Conservation (phyloP, 2,329 filamentous ascomycete genomes). For the Orbilia oligospora region DNA sequence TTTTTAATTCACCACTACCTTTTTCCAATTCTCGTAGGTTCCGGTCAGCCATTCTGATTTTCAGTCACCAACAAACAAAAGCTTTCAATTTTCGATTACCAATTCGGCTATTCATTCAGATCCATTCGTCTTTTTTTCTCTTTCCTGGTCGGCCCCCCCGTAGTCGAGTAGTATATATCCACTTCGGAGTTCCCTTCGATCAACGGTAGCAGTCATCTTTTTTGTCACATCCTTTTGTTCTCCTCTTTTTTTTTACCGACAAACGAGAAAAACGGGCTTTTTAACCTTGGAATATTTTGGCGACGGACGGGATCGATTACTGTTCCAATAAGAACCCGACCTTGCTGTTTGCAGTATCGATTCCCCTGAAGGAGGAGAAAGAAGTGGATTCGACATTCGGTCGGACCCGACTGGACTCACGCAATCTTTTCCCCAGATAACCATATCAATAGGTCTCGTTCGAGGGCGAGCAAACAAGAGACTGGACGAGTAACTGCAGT, state of each 20-base stretch:
- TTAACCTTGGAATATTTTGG: slow-evolving; percentile 28
- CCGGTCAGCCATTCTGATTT: slow-evolving; percentile 47
- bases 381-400: slow-evolving; percentile 37
- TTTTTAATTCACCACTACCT: slow-evolving; percentile 8
- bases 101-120: slow-evolving; percentile 35
- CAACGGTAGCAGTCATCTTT: slow-evolving; percentile 13
- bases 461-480: slow-evolving; percentile 12
- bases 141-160: no score
- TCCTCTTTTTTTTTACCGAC: slow-evolving; percentile 25
- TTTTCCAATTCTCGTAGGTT: slow-evolving; percentile 37
- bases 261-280: slow-evolving; percentile 13
- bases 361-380: slow-evolving; percentile 28
- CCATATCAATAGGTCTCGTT: slow-evolving; percentile 16
- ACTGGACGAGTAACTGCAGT: slow-evolving; percentile 4
- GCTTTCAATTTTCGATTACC: slow-evolving; percentile 3
- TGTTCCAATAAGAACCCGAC: slow-evolving; percentile 5
- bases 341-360: slow-evolving; percentile 55
- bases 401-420: slow-evolving; percentile 28
- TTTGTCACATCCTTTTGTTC: slow-evolving; percentile 3
- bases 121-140: slow-evolving; percentile 5
- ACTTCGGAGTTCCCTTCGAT: slow-evolving; percentile 28
- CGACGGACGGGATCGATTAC: slow-evolving; percentile 10
- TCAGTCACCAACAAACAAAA: not conserved
- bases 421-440: slow-evolving; percentile 34
- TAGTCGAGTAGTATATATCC: slow-evolving; percentile 15